Conservation (phyloP, 257 asterid species). For the Solanum sparsipilum region DNA sequence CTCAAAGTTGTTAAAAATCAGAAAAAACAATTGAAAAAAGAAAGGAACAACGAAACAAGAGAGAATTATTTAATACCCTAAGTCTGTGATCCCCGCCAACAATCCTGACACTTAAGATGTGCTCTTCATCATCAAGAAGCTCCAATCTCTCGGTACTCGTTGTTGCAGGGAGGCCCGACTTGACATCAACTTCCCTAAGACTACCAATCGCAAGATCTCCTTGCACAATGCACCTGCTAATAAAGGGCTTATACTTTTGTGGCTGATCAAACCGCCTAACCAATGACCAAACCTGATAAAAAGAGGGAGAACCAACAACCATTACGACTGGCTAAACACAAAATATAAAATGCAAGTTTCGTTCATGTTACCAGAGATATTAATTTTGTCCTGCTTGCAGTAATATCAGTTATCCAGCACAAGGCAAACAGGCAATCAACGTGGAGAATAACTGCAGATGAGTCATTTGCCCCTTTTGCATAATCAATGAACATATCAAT, state of each 20-base stretch:
- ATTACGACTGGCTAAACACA: background rate
- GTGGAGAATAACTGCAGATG: background rate
- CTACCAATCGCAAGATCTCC: constrained; percentile 69
- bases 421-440: background rate
- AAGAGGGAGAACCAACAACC: constrained; percentile 1
- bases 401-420: background rate
- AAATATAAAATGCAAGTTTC: background rate
- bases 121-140: constrained; percentile 74
- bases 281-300: constrained; percentile 65
- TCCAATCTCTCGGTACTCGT: constrained; percentile 84
- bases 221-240: constrained; percentile 55
- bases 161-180: constrained; percentile 82
- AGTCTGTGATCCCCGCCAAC: constrained; percentile 81
- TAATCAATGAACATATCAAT: background rate
- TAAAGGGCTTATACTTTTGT: constrained; percentile 70
- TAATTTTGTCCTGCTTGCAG: background rate
- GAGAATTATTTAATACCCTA: constrained; percentile 24
- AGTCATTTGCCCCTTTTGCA: background rate
- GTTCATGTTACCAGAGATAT: background rate
- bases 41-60: background rate
- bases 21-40: background rate
- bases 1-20: background rate
- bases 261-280: constrained; percentile 83
- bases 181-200: constrained; percentile 74
- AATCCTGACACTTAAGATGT: constrained; percentile 56